A percentile compares a stretch with the other conserved stretches of the same genome.
Conservation (phyloP, 106 monocot genomes). For the Dendrobium officinale region DNA sequence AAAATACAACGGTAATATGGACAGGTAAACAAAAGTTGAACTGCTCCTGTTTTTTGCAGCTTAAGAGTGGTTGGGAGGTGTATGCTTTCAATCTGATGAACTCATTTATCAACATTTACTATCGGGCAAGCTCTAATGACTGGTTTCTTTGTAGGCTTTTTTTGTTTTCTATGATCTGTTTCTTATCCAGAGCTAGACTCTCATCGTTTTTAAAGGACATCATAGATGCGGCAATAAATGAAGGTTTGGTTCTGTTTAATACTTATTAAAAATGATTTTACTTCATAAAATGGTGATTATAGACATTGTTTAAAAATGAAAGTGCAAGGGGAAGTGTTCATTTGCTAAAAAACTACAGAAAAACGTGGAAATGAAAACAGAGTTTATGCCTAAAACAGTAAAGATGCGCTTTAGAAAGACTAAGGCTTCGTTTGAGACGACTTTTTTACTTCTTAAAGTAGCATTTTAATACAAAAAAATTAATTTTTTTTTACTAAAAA, state of each 20-base stretch:
- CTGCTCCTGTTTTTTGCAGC: no score
- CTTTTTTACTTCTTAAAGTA: no score
- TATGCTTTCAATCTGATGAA: background rate
- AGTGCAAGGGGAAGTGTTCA: background rate
- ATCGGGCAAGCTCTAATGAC: background rate
- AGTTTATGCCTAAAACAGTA: no score
- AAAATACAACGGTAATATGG: conserved; percentile 84
- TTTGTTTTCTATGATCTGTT: conserved; percentile 83
- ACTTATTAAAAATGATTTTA: background rate
- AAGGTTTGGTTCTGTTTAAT: conserved; percentile 31
- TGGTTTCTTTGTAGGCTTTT: conserved; percentile 53
- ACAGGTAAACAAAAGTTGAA: conserved; percentile 37
- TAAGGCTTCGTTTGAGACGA: no score
- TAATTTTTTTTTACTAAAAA: no score
- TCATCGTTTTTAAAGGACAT: conserved; percentile 85
- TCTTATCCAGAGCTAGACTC: conserved; percentile 91
- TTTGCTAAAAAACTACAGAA: no score
- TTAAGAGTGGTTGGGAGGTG: background rate
- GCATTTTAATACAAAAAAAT: no score
- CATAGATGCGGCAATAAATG: conserved; percentile 68
- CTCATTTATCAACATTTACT: background rate
- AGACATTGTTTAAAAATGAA: background rate
- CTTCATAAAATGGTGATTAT: background rate
- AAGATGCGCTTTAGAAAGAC: no score
- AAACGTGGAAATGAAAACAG: no score